Conservation (phyloP, 768 basidiomycete genomes). For the Imleria badia region DNA sequence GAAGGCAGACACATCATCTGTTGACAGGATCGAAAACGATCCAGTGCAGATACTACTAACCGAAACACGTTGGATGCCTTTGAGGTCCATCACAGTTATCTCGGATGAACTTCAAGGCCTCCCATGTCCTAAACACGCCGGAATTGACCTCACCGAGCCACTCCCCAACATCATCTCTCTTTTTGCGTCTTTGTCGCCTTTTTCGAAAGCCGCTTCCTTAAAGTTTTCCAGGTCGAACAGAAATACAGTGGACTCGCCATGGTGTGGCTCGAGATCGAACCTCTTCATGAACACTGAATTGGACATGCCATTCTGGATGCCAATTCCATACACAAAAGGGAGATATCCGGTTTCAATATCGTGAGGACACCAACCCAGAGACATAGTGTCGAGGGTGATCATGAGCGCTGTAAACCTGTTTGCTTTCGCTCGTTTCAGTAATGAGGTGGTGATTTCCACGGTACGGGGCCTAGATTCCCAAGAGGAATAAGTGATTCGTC, state of each 20-base stretch:
- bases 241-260: slow-evolving; percentile 44
- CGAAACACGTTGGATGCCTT: slow-evolving; percentile 69
- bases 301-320: slow-evolving; percentile 63
- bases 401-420: slow-evolving; percentile 69
- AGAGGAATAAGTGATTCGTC: neutral
- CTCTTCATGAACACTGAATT: slow-evolving; percentile 79
- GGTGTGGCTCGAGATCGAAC: slow-evolving; percentile 43
- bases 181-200: slow-evolving; percentile 48
- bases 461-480: slow-evolving; percentile 68
- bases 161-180: slow-evolving; percentile 49
- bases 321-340: slow-evolving; percentile 66
- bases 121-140: slow-evolving; percentile 66
- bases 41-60: slow-evolving; percentile 35
- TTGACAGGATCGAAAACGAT: neutral
- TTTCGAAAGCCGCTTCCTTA: slow-evolving; percentile 37
- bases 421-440: slow-evolving; percentile 64
- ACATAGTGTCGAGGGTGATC: slow-evolving; percentile 77
- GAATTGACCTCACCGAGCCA: slow-evolving; percentile 67
- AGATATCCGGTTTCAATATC: slow-evolving; percentile 65
- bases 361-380: slow-evolving; percentile 74
- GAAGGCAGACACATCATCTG: neutral
- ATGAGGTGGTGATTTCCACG: slow-evolving; percentile 59
- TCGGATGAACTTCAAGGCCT: slow-evolving; percentile 65
- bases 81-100: slow-evolving; percentile 82
- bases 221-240: slow-evolving; percentile 56